Evolutionary conservation across 2,329 filamentous ascomycete species (phyloP).

Genomic region (Massarina eburnea): DNA sequence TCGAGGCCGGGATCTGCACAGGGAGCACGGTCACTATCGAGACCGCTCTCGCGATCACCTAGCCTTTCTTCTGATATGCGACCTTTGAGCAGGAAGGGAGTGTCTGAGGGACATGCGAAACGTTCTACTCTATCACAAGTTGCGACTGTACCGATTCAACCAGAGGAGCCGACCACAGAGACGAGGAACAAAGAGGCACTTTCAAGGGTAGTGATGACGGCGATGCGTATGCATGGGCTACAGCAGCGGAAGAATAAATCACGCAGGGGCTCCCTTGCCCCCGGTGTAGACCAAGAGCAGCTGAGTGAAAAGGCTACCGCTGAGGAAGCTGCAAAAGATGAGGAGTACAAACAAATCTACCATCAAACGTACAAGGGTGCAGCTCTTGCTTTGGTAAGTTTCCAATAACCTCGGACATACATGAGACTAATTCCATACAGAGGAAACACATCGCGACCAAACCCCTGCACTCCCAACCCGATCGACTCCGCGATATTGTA

Average conservation of each 20-base stretch:
- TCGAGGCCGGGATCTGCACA: slow-evolving; percentile 28
- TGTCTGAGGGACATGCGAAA: slow-evolving; percentile 24
- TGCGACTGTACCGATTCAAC: slow-evolving; percentile 29
- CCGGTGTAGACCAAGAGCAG: slow-evolving; percentile 18
- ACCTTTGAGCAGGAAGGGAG: slow-evolving; percentile 34
- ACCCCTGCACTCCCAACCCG: slow-evolving; percentile 44
- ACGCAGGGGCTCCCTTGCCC: slow-evolving; percentile 24
- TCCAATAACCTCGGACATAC: background rate
- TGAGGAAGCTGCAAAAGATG: slow-evolving; percentile 45
- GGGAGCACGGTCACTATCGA: slow-evolving; percentile 23
- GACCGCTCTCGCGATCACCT: slow-evolving; percentile 33
- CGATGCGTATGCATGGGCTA: slow-evolving; percentile 55
- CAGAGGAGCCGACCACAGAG: slow-evolving; percentile 39
- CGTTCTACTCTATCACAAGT: slow-evolving; percentile 39
- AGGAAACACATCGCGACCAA: slow-evolving; percentile 43
- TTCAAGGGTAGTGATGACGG: slow-evolving; percentile 54
- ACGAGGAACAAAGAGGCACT: slow-evolving; percentile 53
- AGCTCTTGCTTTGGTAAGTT: slow-evolving; percentile 48
- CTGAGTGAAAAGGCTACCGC: slow-evolving; percentile 16
- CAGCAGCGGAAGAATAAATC: slow-evolving; percentile 44
- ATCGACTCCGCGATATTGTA: slow-evolving; percentile 50
- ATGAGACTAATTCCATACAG: slow-evolving; percentile 13
- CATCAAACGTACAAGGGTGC: slow-evolving; percentile 55
- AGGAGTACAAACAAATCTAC: slow-evolving; percentile 56
- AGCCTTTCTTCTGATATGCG: slow-evolving; percentile 36